phyloP scores from a whole-genome alignment of 352 stramenopile genomes.

The Elongisporangium senticosum region DNA sequence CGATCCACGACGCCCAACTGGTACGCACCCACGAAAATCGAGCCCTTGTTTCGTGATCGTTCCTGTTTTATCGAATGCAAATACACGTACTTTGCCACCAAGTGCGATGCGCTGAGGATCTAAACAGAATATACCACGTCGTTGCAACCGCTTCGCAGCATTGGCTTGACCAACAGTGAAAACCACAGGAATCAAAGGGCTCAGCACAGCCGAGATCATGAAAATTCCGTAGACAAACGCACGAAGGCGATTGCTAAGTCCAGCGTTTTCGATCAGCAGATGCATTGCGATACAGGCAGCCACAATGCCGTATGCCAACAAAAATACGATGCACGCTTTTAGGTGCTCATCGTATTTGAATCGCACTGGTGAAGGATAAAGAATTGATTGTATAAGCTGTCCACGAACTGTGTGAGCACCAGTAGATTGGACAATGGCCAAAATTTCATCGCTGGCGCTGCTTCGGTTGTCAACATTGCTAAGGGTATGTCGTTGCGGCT shows the following conservation, averaged over 20 bases:
- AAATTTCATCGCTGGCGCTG: constrained; percentile 28
- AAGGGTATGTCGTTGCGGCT: too few relatives aligned
- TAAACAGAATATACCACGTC: constrained; percentile 55
- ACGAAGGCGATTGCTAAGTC: constrained; percentile 48
- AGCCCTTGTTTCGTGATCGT: constrained; percentile 83
- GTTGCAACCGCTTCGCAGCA: constrained; percentile 45
- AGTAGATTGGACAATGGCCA: constrained; percentile 61
- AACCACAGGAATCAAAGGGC: constrained; percentile 71
- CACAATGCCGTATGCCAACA: constrained; percentile 58
- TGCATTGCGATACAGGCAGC: constrained; percentile 33
- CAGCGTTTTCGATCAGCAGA: constrained; percentile 40
- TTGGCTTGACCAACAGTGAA: constrained; percentile 75
- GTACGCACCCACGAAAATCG: constrained; percentile 38
- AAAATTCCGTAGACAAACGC: constrained; percentile 57
- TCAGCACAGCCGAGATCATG: constrained; percentile 49
- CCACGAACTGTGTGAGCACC: constrained; percentile 68
- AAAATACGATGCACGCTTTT: constrained; percentile 49
- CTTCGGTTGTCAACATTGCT: neutral
- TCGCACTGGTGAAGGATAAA: constrained; percentile 66
- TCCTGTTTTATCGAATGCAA: constrained; percentile 86
- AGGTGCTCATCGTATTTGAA: constrained; percentile 88
- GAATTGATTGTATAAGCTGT: constrained; percentile 69
- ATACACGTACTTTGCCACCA: constrained; percentile 75
- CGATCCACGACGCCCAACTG: constrained; percentile 1
- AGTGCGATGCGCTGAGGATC: constrained; percentile 69